Base-by-base conservation (phyloP, 1,284 basidiomycete genomes). In the Tilletia horrida region DNA sequence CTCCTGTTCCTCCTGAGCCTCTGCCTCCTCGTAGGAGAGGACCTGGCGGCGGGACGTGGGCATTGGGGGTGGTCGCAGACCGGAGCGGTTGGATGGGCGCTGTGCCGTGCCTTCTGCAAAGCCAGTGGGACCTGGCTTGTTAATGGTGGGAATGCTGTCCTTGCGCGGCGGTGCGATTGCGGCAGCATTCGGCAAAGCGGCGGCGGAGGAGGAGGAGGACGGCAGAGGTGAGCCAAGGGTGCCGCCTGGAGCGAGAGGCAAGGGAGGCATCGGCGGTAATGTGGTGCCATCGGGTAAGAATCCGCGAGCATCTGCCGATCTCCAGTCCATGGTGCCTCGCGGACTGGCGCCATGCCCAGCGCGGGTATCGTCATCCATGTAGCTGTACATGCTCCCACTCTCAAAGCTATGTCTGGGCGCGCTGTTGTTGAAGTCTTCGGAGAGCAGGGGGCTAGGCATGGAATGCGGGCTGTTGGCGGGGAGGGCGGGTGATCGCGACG, bases 21-120 rank as follows among this genome's bases (percentile, higher is more conserved):
- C 65, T 25, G 44, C 65, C 40, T 66, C 65, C 21, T 29, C 65
- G 42, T 61, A 66, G 35, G 65, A 66, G 50, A 66, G 55, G 27
- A 59, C 31, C 8, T 31, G 55, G 14, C 55, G 55, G 35, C 55
- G 55, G 13, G 13, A 9, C 3, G n/a, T 59, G 55, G 27, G 27
- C 14, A 59, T 35, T 25, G 55, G 55, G 25, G 55, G 55, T 25
- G 55, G 55, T 31, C 55, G 55, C 31, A 59, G 27, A 25, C 23
- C 50, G 50, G 50, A 52, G 50, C 21, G 50, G 14, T n/a, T 48
- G n/a, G 55, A 59, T 3, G 55, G 27, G 13, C 27, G 27, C 31
- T 25, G n/a, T 6, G 50, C 11, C 7, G 25, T 2, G 50, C 11
- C 50, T 16, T 23, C 25, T 21, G 31, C 27, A 16, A 31, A n/a